Conservation (phyloP, 345 rosid genomes). For the Streptanthus diversifolius region DNA sequence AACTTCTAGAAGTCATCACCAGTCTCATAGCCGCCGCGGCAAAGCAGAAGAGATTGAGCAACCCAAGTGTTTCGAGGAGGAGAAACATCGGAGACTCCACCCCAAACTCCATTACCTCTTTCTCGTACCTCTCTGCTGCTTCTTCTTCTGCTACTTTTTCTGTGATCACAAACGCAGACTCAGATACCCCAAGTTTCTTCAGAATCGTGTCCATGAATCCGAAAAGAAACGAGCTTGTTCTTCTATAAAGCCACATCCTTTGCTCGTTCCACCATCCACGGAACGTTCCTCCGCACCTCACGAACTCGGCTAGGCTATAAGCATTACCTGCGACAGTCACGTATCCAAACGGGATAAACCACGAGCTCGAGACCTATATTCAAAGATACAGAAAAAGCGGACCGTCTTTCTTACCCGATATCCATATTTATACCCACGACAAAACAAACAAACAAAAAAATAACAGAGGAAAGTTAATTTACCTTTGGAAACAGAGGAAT, state of each 20-base stretch:
- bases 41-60: conserved; percentile 49
- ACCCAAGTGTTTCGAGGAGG: conserved; percentile 56
- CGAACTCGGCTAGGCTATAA: conserved; percentile 50
- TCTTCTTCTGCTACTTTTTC: conserved; percentile 63
- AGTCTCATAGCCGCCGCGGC: conserved; percentile 15
- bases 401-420: background rate
- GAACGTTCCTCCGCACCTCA: conserved; percentile 54
- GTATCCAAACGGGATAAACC: conserved; percentile 59
- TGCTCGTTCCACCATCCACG: conserved; percentile 77
- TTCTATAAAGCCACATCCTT: conserved; percentile 66
- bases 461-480: background rate
- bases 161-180: conserved; percentile 54
- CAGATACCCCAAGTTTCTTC: conserved; percentile 43
- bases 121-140: conserved; percentile 41
- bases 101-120: conserved; percentile 76
- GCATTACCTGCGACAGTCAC: conserved; percentile 33
- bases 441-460: background rate
- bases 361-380: conserved; percentile 52
- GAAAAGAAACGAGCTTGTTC: conserved; percentile 66
- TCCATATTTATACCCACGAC: background rate
- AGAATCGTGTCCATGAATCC: conserved; percentile 49
- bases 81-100: conserved; percentile 55
- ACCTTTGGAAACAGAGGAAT: conserved; percentile 71
- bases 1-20: background rate
- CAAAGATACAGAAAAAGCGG: background rate